These are phyloP conservation scores for Penicillium corylophilum DNA, from an alignment of 2,329 filamentous ascomycete genomes.

Conservation along the genomic window DNA sequence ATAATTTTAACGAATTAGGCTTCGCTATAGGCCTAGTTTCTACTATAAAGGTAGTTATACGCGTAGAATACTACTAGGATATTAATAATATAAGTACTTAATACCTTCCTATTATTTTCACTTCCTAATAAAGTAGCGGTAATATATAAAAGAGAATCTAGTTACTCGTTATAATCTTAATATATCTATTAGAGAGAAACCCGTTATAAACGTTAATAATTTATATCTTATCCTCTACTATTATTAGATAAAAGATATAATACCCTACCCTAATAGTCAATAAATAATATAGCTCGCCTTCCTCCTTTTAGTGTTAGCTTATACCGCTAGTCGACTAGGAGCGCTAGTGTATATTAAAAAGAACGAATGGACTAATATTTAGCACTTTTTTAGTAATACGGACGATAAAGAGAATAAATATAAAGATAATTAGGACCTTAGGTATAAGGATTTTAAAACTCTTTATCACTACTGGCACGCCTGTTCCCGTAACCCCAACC, in stretches of 20 bases:
- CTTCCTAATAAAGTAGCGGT: not conserved
- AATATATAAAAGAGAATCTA: constrained; percentile 3
- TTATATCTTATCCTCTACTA: constrained; percentile 1
- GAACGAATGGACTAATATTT: not conserved
- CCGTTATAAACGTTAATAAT: constrained; percentile 2
- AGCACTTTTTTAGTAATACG: not conserved
- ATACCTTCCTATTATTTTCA: not conserved
- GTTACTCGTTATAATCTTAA: not conserved
- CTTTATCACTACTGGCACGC: not conserved
- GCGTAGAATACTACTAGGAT: not conserved
- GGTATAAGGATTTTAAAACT: not conserved
- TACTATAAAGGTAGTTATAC: not conserved
- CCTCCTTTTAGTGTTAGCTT: not conserved
- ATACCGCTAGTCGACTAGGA: not conserved
- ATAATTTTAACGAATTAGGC: no score
- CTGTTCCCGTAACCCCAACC: not conserved
- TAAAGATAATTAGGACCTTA: not conserved
- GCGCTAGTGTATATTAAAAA: not conserved
- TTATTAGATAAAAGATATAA: not conserved
- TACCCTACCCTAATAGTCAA: not conserved
- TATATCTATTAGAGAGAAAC: constrained; percentile 1
- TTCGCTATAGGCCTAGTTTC: no score
- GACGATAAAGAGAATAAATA: not conserved
- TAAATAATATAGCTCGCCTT: not conserved
- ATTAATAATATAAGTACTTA: constrained; percentile 1